Conservation (phyloP, 2,329 filamentous ascomycete species). For the Capronia epimyces region DNA sequence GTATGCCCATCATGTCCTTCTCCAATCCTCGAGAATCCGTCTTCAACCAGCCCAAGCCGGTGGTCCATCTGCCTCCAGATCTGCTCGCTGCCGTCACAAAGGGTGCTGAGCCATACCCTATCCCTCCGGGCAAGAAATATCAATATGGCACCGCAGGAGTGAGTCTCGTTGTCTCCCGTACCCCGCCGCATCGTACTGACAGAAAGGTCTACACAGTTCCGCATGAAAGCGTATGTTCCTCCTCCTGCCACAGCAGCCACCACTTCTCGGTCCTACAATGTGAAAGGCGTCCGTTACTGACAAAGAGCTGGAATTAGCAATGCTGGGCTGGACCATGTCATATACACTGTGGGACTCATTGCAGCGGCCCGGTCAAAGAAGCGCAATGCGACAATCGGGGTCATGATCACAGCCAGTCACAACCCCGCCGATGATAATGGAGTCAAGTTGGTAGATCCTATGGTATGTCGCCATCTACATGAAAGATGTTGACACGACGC, state of each 20-base stretch:
- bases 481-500: conserved; percentile 9
- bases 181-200: conserved; percentile 18
- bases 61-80: conserved; percentile 28
- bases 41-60: conserved; percentile 29
- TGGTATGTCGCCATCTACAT: conserved; percentile 47
- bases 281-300: conserved; percentile 32
- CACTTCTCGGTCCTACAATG: conserved; percentile 25
- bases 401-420: conserved; percentile 94
- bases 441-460: conserved; percentile 91
- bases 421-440: conserved; percentile 87
- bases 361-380: conserved; percentile 85
- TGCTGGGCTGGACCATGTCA: conserved; percentile 48
- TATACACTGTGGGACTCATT: conserved; percentile 86
- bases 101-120: conserved; percentile 46
- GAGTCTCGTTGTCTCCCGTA: conserved; percentile 35
- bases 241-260: conserved; percentile 28
- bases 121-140: conserved; percentile 48
- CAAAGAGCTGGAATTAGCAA: conserved; percentile 52
- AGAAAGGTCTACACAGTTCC: conserved; percentile 47
- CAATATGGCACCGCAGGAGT: conserved; percentile 59
- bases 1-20: conserved; percentile 15
- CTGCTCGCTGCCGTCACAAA: conserved; percentile 43
- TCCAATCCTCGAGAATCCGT: conserved; percentile 24
- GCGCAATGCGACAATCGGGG: conserved; percentile 83
- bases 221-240: conserved; percentile 60